phyloP scores from a whole-genome alignment of 2,329 filamentous ascomycete genomes.

The Teratosphaeria viscida region DNA sequence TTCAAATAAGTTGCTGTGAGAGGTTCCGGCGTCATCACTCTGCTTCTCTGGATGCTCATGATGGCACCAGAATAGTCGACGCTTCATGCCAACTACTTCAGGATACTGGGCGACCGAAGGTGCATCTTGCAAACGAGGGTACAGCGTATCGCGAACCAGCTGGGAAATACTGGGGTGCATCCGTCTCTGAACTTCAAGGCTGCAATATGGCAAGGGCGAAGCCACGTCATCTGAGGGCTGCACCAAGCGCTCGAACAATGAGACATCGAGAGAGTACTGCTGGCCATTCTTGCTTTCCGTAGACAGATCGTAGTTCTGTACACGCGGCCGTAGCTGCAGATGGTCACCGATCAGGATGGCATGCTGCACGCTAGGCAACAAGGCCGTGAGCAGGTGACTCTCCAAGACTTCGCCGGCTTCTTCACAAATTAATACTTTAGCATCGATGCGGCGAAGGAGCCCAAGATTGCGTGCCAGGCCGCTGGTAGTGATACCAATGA shows the following conservation, averaged over 20 bases:
- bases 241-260: constrained; percentile 52
- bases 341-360: constrained; percentile 55
- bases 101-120: constrained; percentile 30
- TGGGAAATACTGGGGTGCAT: constrained; percentile 55
- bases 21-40: constrained; percentile 23
- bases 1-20: constrained; percentile 49
- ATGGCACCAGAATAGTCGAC: constrained; percentile 52
- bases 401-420: constrained; percentile 62
- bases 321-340: constrained; percentile 49
- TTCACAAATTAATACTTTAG: constrained; percentile 54
- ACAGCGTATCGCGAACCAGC: constrained; percentile 49
- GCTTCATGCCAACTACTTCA: constrained; percentile 42
- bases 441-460: constrained; percentile 38
- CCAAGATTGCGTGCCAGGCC: constrained; percentile 45
- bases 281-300: constrained; percentile 33
- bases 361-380: constrained; percentile 52
- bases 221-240: constrained; percentile 5
- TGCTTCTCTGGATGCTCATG: constrained; percentile 41
- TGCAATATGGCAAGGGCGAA: constrained; percentile 26
- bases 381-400: constrained; percentile 48
- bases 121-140: constrained; percentile 46
- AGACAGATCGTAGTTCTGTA: constrained; percentile 45
- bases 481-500: constrained; percentile 52
- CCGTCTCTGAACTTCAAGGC: constrained; percentile 49
- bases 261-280: constrained; percentile 49